phyloP scores from a whole-genome alignment of 1,284 basidiomycete genomes.

The Cystobasidium sp. region DNA sequence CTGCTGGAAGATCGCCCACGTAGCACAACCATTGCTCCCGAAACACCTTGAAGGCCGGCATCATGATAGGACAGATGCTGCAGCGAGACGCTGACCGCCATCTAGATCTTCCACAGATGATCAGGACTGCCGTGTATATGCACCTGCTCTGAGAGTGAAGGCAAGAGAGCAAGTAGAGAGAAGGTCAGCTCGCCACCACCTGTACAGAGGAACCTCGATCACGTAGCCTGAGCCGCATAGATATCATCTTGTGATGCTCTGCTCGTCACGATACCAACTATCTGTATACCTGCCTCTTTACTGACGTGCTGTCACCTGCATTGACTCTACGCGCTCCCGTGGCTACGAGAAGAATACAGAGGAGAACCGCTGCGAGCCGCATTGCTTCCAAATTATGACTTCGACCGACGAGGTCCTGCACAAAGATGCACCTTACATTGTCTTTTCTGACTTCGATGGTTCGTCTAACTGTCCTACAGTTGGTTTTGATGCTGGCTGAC shows the following conservation, averaged over 20 bases:
- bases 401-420: slow-evolving; percentile 57
- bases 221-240: no score
- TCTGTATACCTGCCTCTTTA: no score
- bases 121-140: not conserved
- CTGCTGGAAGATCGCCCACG: not conserved
- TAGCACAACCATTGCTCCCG: slow-evolving; percentile 36
- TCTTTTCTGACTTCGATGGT: slow-evolving; percentile 72
- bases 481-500: not conserved
- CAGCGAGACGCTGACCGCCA: slow-evolving; percentile 36
- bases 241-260: no score
- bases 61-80: slow-evolving; percentile 43
- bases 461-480: not conserved
- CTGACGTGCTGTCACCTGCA: no score
- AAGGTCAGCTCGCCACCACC: not conserved
- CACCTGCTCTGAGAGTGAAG: not conserved
- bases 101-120: not conserved
- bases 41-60: slow-evolving; percentile 35
- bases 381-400: not conserved
- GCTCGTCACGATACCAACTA: no score
- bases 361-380: not conserved
- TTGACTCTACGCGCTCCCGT: no score
- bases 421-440: slow-evolving; percentile 78
- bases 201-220: not conserved
- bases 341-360: no score
- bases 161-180: not conserved